Base-by-base conservation (phyloP, 169 alveolate genomes). In the Plasmodium gonderi region DNA sequence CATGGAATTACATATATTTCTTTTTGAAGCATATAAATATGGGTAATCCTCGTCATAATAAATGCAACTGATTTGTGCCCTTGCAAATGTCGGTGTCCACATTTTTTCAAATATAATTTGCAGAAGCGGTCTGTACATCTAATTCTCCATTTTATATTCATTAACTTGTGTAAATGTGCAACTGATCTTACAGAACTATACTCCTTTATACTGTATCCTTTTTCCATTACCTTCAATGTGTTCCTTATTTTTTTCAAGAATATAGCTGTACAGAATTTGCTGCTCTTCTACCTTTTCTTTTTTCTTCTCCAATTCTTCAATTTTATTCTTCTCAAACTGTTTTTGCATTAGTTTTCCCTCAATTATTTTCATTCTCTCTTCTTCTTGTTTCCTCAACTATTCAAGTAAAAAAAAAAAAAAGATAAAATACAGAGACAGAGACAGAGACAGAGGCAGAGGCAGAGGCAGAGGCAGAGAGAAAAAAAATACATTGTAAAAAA, bases 341-440 rank as follows among this genome's bases (percentile, higher is more conserved):
- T 83, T 83, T 14, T 83, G 81, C 92, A 83, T 83, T 33, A 68
- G 75, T 74, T 83, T 74, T 26, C 92, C 92, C 65, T 83, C 92
- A 12, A 83, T 83, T 29, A 72, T 83, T 83, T 83, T 83, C 65
- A 69, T 47, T 72, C 75, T 45, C 23, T 83, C 92, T 83, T 83
- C 92, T 17, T 83, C 85, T 42, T 83, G 77, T 60, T 74, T 83
- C 75, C 67, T 83, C 77, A 83, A n/a, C 92, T 83, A 47, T 83
- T 69, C 38, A 40, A n/a, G 3, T n/a, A 44, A 20, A 20, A 29
- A 3, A 17, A 31, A 11, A 0, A 54, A 33, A 17, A 54, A 31
- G 20, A 8, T 7, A 17, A 42, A 33, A n/a, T 67, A 26, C 14
- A 23, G 14, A 26, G 14, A 67, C 31, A n/a, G 26, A 20, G 17